Evolutionary conservation across 2,329 filamentous ascomycete species (phyloP).

Genomic region (Microcyclospora pomicola): DNA sequence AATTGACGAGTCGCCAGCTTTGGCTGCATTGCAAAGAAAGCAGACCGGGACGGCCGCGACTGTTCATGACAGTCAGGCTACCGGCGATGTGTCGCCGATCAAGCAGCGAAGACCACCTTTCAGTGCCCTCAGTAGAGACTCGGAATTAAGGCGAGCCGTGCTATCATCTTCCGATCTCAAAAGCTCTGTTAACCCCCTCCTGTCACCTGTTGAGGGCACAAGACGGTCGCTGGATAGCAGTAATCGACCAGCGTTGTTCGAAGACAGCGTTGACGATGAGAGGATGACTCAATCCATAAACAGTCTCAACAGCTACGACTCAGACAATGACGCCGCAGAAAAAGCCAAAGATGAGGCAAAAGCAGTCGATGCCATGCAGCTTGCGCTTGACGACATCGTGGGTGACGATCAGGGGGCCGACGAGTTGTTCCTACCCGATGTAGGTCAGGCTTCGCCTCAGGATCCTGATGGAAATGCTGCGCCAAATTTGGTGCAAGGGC

Average conservation of each 20-base stretch:
- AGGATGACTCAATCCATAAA: constrained; percentile 62
- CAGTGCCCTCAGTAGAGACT: constrained; percentile 12
- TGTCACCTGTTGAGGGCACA: constrained; percentile 8
- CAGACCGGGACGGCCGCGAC: constrained; percentile 5
- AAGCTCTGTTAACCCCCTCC: constrained; percentile 13
- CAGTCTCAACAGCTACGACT: constrained; percentile 69
- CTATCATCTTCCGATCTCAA: constrained; percentile 48
- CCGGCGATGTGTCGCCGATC: constrained; percentile 3
- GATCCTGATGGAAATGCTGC: background rate
- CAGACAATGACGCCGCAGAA: constrained; percentile 46
- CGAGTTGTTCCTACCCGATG: constrained; percentile 42
- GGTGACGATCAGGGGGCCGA: constrained; percentile 55
- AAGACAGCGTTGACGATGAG: constrained; percentile 66
- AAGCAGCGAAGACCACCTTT: constrained; percentile 12
- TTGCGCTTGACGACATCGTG: constrained; percentile 83
- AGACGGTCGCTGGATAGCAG: constrained; percentile 61
- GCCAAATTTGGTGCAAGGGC: too few species aligned
- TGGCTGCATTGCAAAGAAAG: constrained; percentile 13
- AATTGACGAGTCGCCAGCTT: constrained; percentile 51
- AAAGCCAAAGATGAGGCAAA: constrained; percentile 51
- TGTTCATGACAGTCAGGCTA: background rate
- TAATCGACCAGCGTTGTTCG: constrained; percentile 46
- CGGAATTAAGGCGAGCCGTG: constrained; percentile 45
- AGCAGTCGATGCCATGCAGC: constrained; percentile 85
- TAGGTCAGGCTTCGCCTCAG: constrained; percentile 23